Evolutionary conservation across 208 protist genomes (phyloP), one percentile per base, ranked within the genome.

Genomic region (Acanthamoeba healyi): DNA sequence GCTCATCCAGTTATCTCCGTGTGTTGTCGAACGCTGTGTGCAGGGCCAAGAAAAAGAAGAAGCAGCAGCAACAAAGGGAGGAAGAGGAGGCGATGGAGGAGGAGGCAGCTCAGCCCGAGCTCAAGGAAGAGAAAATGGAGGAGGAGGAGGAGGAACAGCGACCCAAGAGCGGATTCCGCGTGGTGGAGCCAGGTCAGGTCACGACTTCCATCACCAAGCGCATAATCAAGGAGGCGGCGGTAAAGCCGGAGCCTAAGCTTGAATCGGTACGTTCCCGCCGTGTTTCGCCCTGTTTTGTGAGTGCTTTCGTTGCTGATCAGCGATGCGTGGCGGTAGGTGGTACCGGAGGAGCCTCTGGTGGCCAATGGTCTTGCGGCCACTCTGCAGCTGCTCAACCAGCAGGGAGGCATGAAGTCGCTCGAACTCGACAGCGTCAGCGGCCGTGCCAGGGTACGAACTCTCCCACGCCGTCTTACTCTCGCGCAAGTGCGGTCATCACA

Each of bases 281-380:
- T n/a, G n/a, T n/a, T n/a, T n/a, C n/a, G n/a, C n/a, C n/a, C n/a
- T 49, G 44, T 49, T 49, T 15, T 49, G 44, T 12, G 44, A 4
- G 44, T 12, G 44, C 44, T 4, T 49, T 49, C 12, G 44, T n/a
- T n/a, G 49, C 49, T 54, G 49, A 54, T 70, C 61, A 6, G 19
- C 14, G 19, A 29, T 10, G 38, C 1, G 19, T 1, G 32, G 19
- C 36, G 32, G 38, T 22, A 79, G 67, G 67, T 84, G 38, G 74
- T 84, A 42, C 74, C 74, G n/a, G 82, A 90, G 58, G 82, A 90
- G 82, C 82, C 82, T 1, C n/a, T 90, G 56, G 82, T 90, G 29
- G 82, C 54, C 82, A 90, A 70, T 19, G 82, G 82, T 34, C 54
- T 90, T 3, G 82, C 82, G 4, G 82, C 82, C 56, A 90, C 82